These are phyloP conservation scores for Heterococcus sp. DNA, from an alignment of 108 stramenopile genomes.

Conservation along the genomic window DNA sequence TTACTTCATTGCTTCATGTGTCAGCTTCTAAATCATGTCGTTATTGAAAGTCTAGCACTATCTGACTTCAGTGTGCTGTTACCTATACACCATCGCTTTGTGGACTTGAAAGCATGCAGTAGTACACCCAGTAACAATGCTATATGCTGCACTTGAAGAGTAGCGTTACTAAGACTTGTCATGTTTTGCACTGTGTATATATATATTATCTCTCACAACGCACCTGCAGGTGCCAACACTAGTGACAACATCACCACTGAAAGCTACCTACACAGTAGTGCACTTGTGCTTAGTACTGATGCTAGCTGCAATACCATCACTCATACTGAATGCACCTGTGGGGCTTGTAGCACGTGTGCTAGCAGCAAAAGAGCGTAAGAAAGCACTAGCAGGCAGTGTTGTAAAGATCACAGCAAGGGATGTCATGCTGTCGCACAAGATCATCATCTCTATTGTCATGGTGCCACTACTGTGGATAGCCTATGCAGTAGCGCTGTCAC, in stretches of 20 bases:
- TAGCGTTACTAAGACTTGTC: background rate
- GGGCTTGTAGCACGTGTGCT: constrained; percentile 69
- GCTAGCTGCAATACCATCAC: constrained; percentile 76
- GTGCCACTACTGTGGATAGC: constrained; percentile 86
- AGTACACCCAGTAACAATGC: background rate
- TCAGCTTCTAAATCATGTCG: too few species aligned
- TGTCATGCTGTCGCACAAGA: constrained; percentile 90
- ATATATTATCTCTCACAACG: background rate
- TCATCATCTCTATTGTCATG: constrained; percentile 87
- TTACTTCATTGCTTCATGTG: too few species aligned
- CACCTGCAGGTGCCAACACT: constrained; percentile 28
- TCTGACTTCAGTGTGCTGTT: background rate
- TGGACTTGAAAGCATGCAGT: background rate
- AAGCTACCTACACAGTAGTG: constrained; percentile 71
- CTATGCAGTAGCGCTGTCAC: constrained; percentile 68
- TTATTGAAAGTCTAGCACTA: background rate
- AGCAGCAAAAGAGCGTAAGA: constrained; percentile 70
- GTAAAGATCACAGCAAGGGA: constrained; percentile 89
- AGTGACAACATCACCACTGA: constrained; percentile 8
- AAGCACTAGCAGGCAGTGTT: constrained; percentile 80
- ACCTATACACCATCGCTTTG: background rate
- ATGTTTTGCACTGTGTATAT: background rate
- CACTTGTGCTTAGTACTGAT: constrained; percentile 73
- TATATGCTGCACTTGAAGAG: background rate
- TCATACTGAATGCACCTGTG: constrained; percentile 86